Conservation (phyloP, 345 rosid species). For the Lepidium didymum region DNA sequence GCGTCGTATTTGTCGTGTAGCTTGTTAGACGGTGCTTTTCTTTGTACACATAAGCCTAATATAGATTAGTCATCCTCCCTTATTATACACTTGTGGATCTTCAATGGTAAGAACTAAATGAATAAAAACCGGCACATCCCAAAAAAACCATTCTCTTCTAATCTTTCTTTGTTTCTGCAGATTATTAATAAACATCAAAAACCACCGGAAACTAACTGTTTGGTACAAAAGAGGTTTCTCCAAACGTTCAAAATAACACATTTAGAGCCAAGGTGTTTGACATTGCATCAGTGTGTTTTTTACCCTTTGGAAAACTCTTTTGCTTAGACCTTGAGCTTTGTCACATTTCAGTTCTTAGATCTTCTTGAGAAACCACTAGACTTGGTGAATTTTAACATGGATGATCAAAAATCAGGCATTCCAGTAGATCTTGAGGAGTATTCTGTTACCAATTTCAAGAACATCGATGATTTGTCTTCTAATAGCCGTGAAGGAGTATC, state of each 20-base stretch:
- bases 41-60: not conserved
- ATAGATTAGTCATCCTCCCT: not conserved
- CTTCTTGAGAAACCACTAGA: slow-evolving; percentile 1
- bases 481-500: slow-evolving; percentile 71
- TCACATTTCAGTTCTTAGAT: slow-evolving; percentile 2
- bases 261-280: not conserved
- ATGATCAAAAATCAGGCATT: slow-evolving; percentile 65
- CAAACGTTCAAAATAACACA: slow-evolving; percentile 3
- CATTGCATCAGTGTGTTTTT: not conserved
- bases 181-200: slow-evolving; percentile 12
- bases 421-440: slow-evolving; percentile 94
- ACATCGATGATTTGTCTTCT: slow-evolving; percentile 94
- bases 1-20: no score
- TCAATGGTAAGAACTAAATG: not conserved
- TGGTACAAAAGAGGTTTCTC: slow-evolving; percentile 17
- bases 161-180: not conserved
- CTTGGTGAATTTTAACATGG: not conserved
- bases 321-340: slow-evolving; percentile 14
- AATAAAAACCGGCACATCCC: no score
- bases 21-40: not conserved
- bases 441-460: slow-evolving; percentile 81
- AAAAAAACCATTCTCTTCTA: not conserved
- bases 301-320: not conserved
- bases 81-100: not conserved
- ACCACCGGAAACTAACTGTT: slow-evolving; percentile 6